Evolutionary conservation across 2,329 filamentous ascomycete genomes (phyloP).

Genomic region (Knufia fluminis): DNA sequence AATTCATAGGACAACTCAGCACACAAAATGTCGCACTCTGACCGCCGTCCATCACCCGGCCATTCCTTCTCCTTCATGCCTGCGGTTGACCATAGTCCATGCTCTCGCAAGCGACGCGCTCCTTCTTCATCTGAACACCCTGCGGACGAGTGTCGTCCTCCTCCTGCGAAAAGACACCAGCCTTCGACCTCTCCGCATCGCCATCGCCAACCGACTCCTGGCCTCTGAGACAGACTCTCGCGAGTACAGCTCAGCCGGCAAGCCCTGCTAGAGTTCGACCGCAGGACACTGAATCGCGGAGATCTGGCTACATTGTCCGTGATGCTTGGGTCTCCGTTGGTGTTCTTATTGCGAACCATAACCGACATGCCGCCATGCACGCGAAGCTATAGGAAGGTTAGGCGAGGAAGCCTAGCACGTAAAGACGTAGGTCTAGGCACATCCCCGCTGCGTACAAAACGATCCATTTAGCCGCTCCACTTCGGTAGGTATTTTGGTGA

Average conservation of each 20-base stretch:
- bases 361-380: no score
- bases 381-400: no score
- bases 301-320: neutral
- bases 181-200: neutral
- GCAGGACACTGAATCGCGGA: constrained; percentile 7
- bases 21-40: neutral
- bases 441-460: no score
- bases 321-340: no score
- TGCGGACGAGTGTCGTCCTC: neutral
- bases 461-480: no score
- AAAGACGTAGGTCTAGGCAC: no score
- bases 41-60: neutral
- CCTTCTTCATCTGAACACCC: constrained; percentile 3
- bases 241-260: constrained; percentile 11
- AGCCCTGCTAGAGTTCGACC: constrained; percentile 16
- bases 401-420: no score
- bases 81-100: neutral
- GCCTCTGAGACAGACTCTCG: constrained; percentile 17
- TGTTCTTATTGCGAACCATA: no score
- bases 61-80: constrained; percentile 3
- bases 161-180: neutral
- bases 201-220: constrained; percentile 4
- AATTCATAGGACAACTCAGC: neutral
- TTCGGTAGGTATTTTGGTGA: no score
- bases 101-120: neutral